Base-by-base conservation (phyloP, 768 basidiomycete species). In the Pleurotus sapidus region DNA sequence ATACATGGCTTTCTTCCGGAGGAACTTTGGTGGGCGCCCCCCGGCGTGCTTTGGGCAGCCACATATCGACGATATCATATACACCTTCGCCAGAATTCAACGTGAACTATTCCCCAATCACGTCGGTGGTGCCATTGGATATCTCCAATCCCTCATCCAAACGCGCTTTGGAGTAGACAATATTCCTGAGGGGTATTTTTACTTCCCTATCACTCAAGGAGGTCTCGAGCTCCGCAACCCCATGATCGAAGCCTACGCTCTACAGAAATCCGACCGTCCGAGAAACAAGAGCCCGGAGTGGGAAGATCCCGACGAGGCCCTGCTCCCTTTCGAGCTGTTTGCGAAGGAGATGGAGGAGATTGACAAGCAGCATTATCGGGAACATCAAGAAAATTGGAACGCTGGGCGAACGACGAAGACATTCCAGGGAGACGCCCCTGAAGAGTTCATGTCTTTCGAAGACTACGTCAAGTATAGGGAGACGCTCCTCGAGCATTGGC, bases 141-240 rank as follows among this genome's bases (percentile, higher is more conserved):
- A 67, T 37, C 46, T 72, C 11, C 62, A 62, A 9, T 17, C 57
- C 3, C 59, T 67, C 46, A 63, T 77, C 30, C 64, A 64, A 24
- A 59, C 63, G 14, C 68, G 72, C 1, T 76, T 75, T 46, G 67
- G 64, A 3, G 61, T 72, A 1, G 61, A 56, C 2, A 69, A 75
- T 51, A 64, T 78, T 5, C 76, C 74, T 1, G 69, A 72, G 42
- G 76, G 75, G 2, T 77, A 73, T 57, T 76, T 74, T 63, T 77
- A 72, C 63, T 71, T 75, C 57, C 72, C 75, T 0, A 65, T 74
- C 18, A 60, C 64, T 14, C 64, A 61, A 17, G 76, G 76, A 38
- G 75, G 75, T 0, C 66, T 77, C 24, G 73, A 72, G 57, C 56
- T 78, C 6, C 67, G 65, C 48, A 73, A 77, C 46, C 69, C 70